Conservation (phyloP, 129 eudicot genomes). For the Logfia minima region DNA sequence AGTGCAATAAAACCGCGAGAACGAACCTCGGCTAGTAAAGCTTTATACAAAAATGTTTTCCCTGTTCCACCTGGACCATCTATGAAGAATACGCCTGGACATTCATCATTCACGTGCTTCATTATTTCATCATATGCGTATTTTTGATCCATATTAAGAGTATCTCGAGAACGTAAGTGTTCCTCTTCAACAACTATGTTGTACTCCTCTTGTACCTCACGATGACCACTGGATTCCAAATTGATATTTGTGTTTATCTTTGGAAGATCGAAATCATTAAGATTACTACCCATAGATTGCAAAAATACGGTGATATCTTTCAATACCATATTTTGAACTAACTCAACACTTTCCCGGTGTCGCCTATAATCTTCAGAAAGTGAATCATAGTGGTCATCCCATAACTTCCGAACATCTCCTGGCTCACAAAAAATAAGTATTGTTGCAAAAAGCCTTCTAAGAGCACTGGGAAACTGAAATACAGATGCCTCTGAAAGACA, state of each 20-base stretch:
- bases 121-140: too few species aligned
- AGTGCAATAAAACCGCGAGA: too few species aligned
- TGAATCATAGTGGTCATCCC: background rate
- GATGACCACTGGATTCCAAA: too few species aligned
- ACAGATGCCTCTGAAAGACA: slow-evolving; percentile 14
- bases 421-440: slow-evolving; percentile 14
- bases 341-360: background rate
- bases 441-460: slow-evolving; percentile 21
- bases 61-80: too few species aligned
- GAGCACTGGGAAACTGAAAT: slow-evolving; percentile 11
- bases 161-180: too few species aligned
- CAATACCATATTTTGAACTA: background rate
- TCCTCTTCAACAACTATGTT: too few species aligned
- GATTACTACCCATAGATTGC: slow-evolving; percentile 14
- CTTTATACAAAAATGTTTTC: too few species aligned
- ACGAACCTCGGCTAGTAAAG: too few species aligned
- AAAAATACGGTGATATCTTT: background rate
- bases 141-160: too few species aligned
- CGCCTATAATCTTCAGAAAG: slow-evolving; percentile 12
- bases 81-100: too few species aligned
- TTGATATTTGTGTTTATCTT: background rate
- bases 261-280: background rate
- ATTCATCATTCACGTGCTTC: too few species aligned
- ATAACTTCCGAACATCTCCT: slow-evolving; percentile 1
- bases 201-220: too few species aligned